phyloP scores from a whole-genome alignment of 495 filamentous ascomycete genomes.

The Poronia punctata region DNA sequence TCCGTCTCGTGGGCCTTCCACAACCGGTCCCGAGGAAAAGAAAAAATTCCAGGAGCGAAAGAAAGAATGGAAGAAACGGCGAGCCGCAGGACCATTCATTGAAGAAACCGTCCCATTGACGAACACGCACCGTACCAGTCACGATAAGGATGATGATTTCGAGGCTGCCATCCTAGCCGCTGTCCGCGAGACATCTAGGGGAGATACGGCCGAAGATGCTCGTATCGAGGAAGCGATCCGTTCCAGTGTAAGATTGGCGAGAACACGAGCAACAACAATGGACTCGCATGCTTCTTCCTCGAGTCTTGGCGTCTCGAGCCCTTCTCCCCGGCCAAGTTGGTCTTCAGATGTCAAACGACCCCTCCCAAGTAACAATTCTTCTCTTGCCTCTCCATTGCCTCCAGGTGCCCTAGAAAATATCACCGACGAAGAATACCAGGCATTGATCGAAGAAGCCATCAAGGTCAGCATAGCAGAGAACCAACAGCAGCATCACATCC shows the following conservation, averaged over 20 bases:
- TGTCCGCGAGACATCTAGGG: slow-evolving; percentile 59
- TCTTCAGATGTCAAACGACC: slow-evolving; percentile 16
- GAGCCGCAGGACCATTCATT: slow-evolving; percentile 24
- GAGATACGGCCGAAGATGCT: slow-evolving; percentile 58
- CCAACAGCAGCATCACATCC: slow-evolving; percentile 16
- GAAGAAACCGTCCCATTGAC: slow-evolving; percentile 13
- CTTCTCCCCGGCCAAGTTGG: slow-evolving; percentile 13
- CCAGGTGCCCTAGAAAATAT: slow-evolving; percentile 27
- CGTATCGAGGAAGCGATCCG: slow-evolving; percentile 62
- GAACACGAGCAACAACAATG: slow-evolving; percentile 24
- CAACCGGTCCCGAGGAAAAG: slow-evolving; percentile 23
- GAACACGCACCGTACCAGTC: slow-evolving; percentile 7
- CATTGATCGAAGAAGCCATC: slow-evolving; percentile 53
- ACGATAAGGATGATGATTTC: slow-evolving; percentile 45
- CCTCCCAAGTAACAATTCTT: slow-evolving; percentile 19
- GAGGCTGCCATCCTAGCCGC: slow-evolving; percentile 63
- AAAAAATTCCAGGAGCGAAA: slow-evolving; percentile 46
- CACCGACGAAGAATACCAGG: slow-evolving; percentile 47
- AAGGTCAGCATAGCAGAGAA: slow-evolving; percentile 46
- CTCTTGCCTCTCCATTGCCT: slow-evolving; percentile 15
- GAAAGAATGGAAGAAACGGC: slow-evolving; percentile 24
- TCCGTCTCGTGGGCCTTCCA: slow-evolving; percentile 5
- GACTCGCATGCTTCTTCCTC: slow-evolving; percentile 8
- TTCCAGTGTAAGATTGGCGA: slow-evolving; percentile 57
- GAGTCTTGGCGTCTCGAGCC: no score